Evolutionary conservation across 1,284 basidiomycete genomes (phyloP).

Genomic region (Sanghuangporus sanghuang): DNA sequence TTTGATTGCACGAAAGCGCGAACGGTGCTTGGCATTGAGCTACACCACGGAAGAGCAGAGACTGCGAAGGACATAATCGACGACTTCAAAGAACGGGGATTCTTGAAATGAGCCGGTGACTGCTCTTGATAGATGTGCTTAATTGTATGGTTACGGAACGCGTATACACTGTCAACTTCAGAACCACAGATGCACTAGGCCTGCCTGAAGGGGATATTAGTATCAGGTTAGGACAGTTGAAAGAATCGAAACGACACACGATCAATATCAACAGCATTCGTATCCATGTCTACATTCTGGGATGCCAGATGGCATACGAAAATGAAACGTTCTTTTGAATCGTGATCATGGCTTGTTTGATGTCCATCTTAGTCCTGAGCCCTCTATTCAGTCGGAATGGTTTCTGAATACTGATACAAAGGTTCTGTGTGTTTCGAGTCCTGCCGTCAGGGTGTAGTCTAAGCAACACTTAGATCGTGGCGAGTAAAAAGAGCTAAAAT

Average conservation of each 20-base stretch:
- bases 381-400: too few species aligned
- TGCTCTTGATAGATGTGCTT: background rate
- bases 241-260: too few species aligned
- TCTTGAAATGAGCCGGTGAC: background rate
- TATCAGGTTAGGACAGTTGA: too few species aligned
- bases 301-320: background rate
- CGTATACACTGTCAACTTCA: background rate
- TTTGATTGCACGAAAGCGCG: conserved; percentile 3
- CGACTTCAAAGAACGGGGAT: conserved; percentile 15
- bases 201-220: too few species aligned
- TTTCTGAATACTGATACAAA: too few species aligned
- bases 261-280: background rate
- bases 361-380: background rate
- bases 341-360: background rate
- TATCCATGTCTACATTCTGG: background rate
- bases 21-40: conserved; percentile 7
- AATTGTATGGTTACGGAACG: background rate
- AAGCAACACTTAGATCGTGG: too few species aligned
- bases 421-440: too few species aligned
- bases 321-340: background rate
- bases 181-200: too few species aligned
- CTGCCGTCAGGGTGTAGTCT: too few species aligned
- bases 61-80: conserved; percentile 12
- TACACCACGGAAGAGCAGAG: background rate
- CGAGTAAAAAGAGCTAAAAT: too few species aligned